Evolutionary conservation across 176 grass and related monocot genomes (phyloP).

Genomic region (Hyparrhenia diplandra): DNA sequence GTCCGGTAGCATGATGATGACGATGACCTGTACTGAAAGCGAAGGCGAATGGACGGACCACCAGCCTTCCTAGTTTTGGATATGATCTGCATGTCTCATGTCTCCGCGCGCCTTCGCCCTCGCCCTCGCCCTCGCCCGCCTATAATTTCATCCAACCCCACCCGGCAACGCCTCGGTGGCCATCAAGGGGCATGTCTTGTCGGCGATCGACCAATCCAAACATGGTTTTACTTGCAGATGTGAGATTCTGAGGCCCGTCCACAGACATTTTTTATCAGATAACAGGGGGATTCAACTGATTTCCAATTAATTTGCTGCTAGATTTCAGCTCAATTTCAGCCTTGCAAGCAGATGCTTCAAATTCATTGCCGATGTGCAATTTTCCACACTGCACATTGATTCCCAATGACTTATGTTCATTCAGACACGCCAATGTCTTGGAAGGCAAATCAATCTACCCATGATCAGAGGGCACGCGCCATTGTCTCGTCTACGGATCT

Average conservation of each 20-base stretch:
- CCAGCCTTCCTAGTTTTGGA: constrained; percentile 43
- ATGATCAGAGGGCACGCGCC: not conserved
- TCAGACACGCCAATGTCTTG: not conserved
- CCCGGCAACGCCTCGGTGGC: constrained; percentile 36
- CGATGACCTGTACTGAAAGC: constrained; percentile 39
- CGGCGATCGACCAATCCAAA: not conserved
- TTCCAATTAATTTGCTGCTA: too few species aligned
- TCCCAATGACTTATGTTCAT: too few species aligned
- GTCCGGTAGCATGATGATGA: not conserved
- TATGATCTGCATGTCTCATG: constrained; percentile 5
- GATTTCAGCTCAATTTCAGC: too few species aligned
- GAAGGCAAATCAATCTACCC: not conserved
- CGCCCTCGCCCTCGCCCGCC: too few species aligned
- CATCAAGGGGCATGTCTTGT: constrained; percentile 13
- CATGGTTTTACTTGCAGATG: too few species aligned
- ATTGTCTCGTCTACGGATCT: not conserved
- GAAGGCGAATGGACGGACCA: constrained; percentile 32
- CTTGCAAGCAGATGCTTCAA: too few species aligned
- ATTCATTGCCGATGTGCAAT: too few species aligned
- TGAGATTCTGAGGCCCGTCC: too few species aligned
- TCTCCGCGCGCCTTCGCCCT: not conserved
- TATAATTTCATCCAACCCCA: constrained; percentile 11
- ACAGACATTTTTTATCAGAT: not conserved
- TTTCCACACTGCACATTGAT: too few species aligned
- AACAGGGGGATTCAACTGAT: too few species aligned